Conservation (phyloP, 106 monocot species). For the Vanilla planifolia region DNA sequence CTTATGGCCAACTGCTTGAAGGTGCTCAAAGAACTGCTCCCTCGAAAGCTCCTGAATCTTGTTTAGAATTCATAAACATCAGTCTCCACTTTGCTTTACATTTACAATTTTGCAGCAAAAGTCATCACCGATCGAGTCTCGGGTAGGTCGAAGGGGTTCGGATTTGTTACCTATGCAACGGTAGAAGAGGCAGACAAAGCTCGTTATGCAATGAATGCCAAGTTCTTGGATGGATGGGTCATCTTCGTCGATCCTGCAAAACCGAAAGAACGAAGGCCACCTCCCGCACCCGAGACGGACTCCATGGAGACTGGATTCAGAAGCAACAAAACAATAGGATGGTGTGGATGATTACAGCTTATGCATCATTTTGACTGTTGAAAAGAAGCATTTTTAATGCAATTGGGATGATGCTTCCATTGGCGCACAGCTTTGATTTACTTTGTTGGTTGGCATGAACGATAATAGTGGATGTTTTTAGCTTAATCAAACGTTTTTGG, state of each 20-base stretch:
- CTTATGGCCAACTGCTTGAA: constrained; percentile 70
- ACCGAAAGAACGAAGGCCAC: constrained; percentile 47
- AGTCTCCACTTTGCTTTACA: background rate
- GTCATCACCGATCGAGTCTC: constrained; percentile 74
- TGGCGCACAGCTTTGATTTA: no score
- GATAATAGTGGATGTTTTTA: no score
- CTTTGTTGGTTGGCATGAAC: no score
- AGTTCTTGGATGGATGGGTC: constrained; percentile 93
- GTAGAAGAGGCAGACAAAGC: constrained; percentile 80
- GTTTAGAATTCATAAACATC: background rate
- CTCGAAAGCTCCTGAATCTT: background rate
- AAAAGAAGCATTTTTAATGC: no score
- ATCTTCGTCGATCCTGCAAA: constrained; percentile 95
- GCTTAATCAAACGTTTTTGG: no score
- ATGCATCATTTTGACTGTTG: no score
- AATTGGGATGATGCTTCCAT: no score
- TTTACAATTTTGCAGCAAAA: constrained; percentile 43
- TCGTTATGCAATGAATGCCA: constrained; percentile 77
- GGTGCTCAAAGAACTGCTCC: constrained; percentile 20
- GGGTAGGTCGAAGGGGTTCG: constrained; percentile 92
- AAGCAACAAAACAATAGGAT: constrained; percentile 74
- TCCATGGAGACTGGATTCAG: constrained; percentile 33
- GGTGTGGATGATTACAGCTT: constrained; percentile 80
- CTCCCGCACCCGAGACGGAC: constrained; percentile 14
- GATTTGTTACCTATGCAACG: constrained; percentile 60